A percentile compares a stretch with the other conserved stretches of the same genome.
phyloP scores from a whole-genome alignment of 1,284 basidiomycete species.

The Porogramme epimiltina region DNA sequence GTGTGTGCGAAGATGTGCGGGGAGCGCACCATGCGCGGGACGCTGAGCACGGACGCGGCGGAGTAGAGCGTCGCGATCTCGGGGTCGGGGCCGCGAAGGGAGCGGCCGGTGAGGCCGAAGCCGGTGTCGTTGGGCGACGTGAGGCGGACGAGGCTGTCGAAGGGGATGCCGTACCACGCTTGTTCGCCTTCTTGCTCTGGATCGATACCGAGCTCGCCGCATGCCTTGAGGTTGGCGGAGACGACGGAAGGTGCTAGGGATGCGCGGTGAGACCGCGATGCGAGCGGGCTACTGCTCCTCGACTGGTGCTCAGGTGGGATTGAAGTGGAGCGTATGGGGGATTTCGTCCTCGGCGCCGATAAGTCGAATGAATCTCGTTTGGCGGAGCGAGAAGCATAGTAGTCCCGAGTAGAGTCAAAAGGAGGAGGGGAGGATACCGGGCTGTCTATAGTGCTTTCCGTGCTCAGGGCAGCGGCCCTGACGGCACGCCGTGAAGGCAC shows the following conservation, averaged over 20 bases:
- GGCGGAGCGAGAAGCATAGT: slow-evolving; percentile 21
- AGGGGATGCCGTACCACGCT: slow-evolving; percentile 72
- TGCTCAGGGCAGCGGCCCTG: slow-evolving; percentile 32
- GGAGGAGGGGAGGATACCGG: slow-evolving; percentile 19
- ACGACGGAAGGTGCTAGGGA: slow-evolving; percentile 20
- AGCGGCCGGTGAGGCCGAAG: slow-evolving; percentile 34
- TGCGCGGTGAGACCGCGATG: slow-evolving; percentile 13
- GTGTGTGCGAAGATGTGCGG: slow-evolving; percentile 32
- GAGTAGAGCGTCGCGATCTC: slow-evolving; percentile 86
- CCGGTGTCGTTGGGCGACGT: slow-evolving; percentile 71
- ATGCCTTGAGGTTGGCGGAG: slow-evolving; percentile 9
- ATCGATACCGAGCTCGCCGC: slow-evolving; percentile 11
- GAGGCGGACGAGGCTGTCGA: slow-evolving; percentile 78
- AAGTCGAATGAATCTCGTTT: slow-evolving; percentile 26
- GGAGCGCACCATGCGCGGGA: slow-evolving; percentile 47
- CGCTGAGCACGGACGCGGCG: slow-evolving; percentile 75
- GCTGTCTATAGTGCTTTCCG: slow-evolving; percentile 32
- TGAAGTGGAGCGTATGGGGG: slow-evolving; percentile 15
- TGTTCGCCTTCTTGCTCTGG: slow-evolving; percentile 43
- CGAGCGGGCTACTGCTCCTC: slow-evolving; percentile 21
- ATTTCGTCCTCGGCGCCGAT: slow-evolving; percentile 12
- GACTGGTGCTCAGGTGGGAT: slow-evolving; percentile 6
- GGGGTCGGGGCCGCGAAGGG: slow-evolving; percentile 53
- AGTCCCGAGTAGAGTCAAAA: slow-evolving; percentile 19
- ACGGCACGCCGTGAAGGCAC: slow-evolving; percentile 50